A percentile compares a stretch with the other conserved stretches of the same genome.
Conservation (phyloP, 371 early-diverging fungal species). For the Rhizopus stolonifer region DNA sequence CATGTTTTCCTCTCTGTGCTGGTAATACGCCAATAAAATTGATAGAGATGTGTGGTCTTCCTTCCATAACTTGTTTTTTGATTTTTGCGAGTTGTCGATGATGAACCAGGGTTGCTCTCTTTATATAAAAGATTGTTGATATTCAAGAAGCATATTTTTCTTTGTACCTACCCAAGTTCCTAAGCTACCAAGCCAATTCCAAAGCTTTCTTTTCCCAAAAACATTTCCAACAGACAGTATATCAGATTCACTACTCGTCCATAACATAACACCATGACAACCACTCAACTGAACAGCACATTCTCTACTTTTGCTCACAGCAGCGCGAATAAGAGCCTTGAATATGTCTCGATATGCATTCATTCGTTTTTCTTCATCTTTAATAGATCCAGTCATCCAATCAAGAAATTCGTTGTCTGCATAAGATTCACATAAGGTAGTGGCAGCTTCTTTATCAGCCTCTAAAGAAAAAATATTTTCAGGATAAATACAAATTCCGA, state of each 20-base stretch:
- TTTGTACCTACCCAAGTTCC: conserved; percentile 15
- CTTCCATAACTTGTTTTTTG: conserved; percentile 18
- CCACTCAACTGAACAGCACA: conserved; percentile 35
- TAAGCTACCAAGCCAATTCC: conserved; percentile 18
- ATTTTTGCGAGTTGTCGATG: conserved; percentile 18
- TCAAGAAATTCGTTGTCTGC: conserved; percentile 13
- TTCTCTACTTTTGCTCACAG: conserved; percentile 26
- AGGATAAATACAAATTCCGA: neutral
- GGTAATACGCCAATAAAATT: conserved; percentile 34
- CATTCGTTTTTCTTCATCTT: conserved; percentile 13
- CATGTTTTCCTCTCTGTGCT: conserved; percentile 17
- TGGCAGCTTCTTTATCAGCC: conserved; percentile 34
- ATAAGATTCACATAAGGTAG: conserved; percentile 26
- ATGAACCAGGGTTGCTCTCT: conserved; percentile 20
- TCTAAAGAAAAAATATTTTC: conserved; percentile 15
- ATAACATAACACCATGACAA: conserved; percentile 28
- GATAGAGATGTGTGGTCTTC: conserved; percentile 20
- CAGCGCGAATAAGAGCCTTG: conserved; percentile 22
- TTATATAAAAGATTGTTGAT: neutral
- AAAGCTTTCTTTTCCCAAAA: conserved; percentile 21
- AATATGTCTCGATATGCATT: conserved; percentile 23
- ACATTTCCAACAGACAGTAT: conserved; percentile 17
- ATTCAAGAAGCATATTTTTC: neutral
- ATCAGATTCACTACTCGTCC: conserved; percentile 27
- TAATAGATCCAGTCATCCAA: conserved; percentile 22